Evolutionary conservation across 306 rosid species (phyloP).

Genomic region (Gleditsia sinensis): DNA sequence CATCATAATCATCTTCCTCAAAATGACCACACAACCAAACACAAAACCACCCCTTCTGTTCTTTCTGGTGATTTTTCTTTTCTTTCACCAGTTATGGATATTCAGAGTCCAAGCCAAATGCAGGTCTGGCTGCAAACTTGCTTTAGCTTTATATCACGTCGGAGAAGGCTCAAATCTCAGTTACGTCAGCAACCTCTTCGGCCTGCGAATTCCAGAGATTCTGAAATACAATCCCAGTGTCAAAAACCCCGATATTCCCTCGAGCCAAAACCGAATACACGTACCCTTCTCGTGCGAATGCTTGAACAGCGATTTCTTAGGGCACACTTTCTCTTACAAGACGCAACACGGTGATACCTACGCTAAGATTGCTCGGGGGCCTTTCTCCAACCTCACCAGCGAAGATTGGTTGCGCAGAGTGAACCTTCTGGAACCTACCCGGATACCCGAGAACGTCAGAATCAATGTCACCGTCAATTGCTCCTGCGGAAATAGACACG

Average conservation of each 20-base stretch:
- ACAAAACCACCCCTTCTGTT: background rate
- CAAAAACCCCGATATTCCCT: background rate
- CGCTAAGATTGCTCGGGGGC: background rate
- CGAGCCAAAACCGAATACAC: slow-evolving; percentile 30
- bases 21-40: slow-evolving; percentile 37
- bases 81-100: slow-evolving; percentile 13
- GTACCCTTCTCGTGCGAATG: slow-evolving; percentile 71
- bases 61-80: background rate
- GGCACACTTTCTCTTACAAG: slow-evolving; percentile 60
- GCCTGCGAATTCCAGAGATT: slow-evolving; percentile 38
- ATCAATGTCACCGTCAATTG: slow-evolving; percentile 69
- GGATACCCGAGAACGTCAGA: slow-evolving; percentile 6
- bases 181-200: slow-evolving; percentile 51
- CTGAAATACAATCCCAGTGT: slow-evolving; percentile 50
- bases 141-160: slow-evolving; percentile 61
- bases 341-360: slow-evolving; percentile 41
- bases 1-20: background rate
- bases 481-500: slow-evolving; percentile 57
- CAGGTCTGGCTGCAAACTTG: slow-evolving; percentile 51
- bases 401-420: slow-evolving; percentile 48
- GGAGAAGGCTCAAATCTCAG: slow-evolving; percentile 44
- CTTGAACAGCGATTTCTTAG: slow-evolving; percentile 48
- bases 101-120: slow-evolving; percentile 48
- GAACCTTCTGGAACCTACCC: slow-evolving; percentile 17
- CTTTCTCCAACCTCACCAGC: slow-evolving; percentile 55